phyloP scores from a whole-genome alignment of 768 basidiomycete species.

The Neoboletus brunneissimus region DNA sequence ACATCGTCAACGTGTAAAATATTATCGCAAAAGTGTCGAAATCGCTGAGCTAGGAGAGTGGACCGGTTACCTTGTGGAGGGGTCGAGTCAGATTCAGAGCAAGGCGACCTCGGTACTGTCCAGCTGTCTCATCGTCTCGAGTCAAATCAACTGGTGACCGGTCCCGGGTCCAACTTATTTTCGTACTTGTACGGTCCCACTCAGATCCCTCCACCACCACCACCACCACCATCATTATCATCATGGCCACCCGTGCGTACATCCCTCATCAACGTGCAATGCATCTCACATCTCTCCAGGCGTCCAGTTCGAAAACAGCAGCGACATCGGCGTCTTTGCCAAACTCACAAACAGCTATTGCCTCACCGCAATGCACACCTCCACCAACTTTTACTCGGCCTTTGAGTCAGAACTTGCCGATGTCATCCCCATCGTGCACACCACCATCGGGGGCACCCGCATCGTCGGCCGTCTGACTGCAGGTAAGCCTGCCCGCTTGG shows the following conservation, averaged over 20 bases:
- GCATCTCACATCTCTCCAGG: conserved; percentile 42
- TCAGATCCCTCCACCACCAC: neutral
- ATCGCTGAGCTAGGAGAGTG: too few relatives aligned
- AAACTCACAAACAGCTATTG: conserved; percentile 99
- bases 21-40: too few relatives aligned
- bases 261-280: neutral
- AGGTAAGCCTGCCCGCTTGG: conserved; percentile 43
- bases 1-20: too few relatives aligned
- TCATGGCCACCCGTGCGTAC: conserved; percentile 67
- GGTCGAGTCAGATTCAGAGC: too few relatives aligned
- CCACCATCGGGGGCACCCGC: conserved; percentile 90
- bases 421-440: conserved; percentile 94
- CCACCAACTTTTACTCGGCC: conserved; percentile 96
- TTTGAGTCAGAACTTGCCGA: conserved; percentile 94
- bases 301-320: conserved; percentile 90
- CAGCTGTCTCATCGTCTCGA: conserved; percentile 6
- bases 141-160: too few relatives aligned
- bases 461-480: conserved; percentile 92
- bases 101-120: too few relatives aligned
- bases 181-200: too few relatives aligned
- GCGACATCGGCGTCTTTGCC: conserved; percentile 94
- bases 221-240: conserved; percentile 36
- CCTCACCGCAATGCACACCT: conserved; percentile 88
- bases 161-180: too few relatives aligned
- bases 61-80: too few relatives aligned